phyloP scores from a whole-genome alignment of 331 rosid species.

The Telfairia occidentalis region DNA sequence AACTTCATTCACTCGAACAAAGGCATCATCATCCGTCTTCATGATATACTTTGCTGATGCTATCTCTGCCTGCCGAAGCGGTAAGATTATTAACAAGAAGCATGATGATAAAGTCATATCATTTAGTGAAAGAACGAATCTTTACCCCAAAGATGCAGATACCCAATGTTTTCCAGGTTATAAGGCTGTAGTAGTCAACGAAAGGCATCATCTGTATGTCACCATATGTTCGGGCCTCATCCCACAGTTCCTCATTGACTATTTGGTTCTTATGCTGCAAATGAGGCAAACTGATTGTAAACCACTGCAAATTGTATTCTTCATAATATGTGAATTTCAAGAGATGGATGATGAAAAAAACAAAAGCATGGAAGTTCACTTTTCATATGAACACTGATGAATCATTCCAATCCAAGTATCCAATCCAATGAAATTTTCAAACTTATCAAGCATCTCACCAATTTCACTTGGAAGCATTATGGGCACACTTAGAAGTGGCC shows the following conservation, averaged over 20 bases:
- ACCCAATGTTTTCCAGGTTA: conserved; percentile 95
- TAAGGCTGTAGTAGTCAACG: conserved; percentile 89
- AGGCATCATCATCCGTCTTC: conserved; percentile 99
- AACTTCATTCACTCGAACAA: conserved; percentile 86
- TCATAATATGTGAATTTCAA: neutral
- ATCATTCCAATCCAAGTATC: neutral
- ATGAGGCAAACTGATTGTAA: conserved; percentile 19
- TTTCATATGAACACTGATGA: neutral
- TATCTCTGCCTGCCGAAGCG: conserved; percentile 71
- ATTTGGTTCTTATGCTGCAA: conserved; percentile 88
- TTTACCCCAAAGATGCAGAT: conserved; percentile 92
- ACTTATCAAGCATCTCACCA: neutral
- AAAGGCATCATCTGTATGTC: conserved; percentile 97
- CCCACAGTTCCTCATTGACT: conserved; percentile 94
- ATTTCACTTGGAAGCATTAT: neutral
- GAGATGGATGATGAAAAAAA: neutral
- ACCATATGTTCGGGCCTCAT: conserved; percentile 79
- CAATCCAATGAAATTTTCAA: neutral
- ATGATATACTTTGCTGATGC: conserved; percentile 86
- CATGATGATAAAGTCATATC: conserved; percentile 9
- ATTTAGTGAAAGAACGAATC: conserved; percentile 21
- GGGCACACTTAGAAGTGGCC: neutral
- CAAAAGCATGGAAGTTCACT: neutral
- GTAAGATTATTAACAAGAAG: conserved; percentile 20
- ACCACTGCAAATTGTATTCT: neutral